These are phyloP conservation scores for Chrysosporium queenslandicum DNA, from an alignment of 2,329 filamentous ascomycete species.

Conservation along the genomic window DNA sequence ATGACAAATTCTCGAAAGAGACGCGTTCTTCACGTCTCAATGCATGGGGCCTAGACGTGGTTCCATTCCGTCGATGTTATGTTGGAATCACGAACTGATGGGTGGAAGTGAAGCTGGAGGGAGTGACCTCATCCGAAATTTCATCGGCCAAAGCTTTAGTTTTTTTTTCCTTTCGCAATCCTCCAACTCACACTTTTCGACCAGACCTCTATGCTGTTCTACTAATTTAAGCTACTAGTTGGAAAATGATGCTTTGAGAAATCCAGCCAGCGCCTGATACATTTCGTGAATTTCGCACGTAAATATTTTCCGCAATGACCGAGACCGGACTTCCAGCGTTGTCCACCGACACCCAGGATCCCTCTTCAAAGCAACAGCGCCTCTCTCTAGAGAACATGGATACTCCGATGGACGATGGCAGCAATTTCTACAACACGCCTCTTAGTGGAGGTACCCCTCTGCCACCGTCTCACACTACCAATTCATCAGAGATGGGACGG, in stretches of 20 bases:
- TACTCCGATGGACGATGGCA: slow-evolving; percentile 28
- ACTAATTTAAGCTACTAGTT: too few relatives aligned
- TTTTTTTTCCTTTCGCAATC: neutral
- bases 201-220: too few relatives aligned
- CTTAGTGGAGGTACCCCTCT: slow-evolving; percentile 25
- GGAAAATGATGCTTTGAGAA: neutral
- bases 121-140: slow-evolving; percentile 4
- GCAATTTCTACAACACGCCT: slow-evolving; percentile 37
- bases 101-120: neutral
- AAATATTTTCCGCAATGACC: neutral
- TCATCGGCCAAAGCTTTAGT: neutral
- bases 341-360: neutral
- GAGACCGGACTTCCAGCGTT: neutral
- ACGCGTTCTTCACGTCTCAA: neutral
- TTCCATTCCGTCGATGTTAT: neutral
- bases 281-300: neutral
- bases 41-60: neutral
- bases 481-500: neutral
- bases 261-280: neutral
- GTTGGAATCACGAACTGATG: neutral
- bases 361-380: neutral
- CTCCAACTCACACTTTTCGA: too few relatives aligned
- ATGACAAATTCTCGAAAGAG: neutral
- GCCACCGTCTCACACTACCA: neutral
- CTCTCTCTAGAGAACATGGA: slow-evolving; percentile 8